A percentile compares a stretch with the other conserved stretches of the same genome.
Conservation (phyloP, 1,284 basidiomycete genomes). For the Inonotus obliquus region DNA sequence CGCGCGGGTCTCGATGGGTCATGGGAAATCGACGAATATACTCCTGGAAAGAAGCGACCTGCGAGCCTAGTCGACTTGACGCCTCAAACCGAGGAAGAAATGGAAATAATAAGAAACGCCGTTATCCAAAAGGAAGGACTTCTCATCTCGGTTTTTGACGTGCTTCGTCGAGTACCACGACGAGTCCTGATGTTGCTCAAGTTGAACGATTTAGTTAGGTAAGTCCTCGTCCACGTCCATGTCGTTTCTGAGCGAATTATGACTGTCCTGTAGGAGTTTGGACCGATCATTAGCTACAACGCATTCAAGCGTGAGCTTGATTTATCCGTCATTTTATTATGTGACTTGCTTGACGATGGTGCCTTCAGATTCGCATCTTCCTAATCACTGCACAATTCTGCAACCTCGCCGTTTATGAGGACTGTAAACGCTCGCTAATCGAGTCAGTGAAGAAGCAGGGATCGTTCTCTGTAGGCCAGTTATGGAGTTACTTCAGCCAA, state of each 20-base stretch:
- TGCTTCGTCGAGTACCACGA: slow-evolving; percentile 78
- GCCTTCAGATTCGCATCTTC: slow-evolving; percentile 74
- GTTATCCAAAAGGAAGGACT: slow-evolving; percentile 80
- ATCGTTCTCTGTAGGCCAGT: slow-evolving; percentile 45
- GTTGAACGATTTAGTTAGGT: slow-evolving; percentile 79
- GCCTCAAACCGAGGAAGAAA: slow-evolving; percentile 65
- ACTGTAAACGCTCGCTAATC: slow-evolving; percentile 58
- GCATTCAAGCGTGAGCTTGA: slow-evolving; percentile 55
- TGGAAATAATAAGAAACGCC: slow-evolving; percentile 75
- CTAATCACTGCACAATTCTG: slow-evolving; percentile 92
- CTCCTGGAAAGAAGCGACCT: slow-evolving; percentile 46
- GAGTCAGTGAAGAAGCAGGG: slow-evolving; percentile 45
- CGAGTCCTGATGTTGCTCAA: slow-evolving; percentile 87
- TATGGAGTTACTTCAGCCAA: slow-evolving; percentile 50
- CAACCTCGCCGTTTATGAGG: slow-evolving; percentile 77
- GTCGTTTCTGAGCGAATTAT: neutral
- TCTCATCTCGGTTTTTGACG: slow-evolving; percentile 77
- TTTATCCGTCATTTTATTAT: neutral
- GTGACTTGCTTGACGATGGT: neutral
- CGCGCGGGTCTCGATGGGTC: slow-evolving; percentile 59
- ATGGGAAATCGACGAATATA: slow-evolving; percentile 38
- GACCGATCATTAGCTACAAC: slow-evolving; percentile 71
- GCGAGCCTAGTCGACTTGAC: slow-evolving; percentile 73
- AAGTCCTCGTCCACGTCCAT: slow-evolving; percentile 20
- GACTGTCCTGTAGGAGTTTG: slow-evolving; percentile 44